These are phyloP conservation scores for Stemphylium lycopersici DNA, from an alignment of 2,329 filamentous ascomycete species.

Conservation along the genomic window DNA sequence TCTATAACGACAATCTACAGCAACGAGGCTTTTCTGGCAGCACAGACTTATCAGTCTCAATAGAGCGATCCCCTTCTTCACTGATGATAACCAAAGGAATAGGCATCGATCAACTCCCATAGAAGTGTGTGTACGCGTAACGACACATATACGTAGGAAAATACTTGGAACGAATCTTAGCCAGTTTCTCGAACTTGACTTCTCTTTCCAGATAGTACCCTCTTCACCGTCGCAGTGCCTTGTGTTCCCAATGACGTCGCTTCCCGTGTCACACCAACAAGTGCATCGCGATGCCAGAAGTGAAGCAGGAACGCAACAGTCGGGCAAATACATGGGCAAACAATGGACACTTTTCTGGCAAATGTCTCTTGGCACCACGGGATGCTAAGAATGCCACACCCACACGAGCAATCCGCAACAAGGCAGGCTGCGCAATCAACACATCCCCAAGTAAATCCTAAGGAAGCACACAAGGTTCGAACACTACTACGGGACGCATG, in stretches of 20 bases:
- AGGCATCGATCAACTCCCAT: background rate
- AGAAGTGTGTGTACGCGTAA: background rate
- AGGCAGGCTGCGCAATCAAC: background rate
- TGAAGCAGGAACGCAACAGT: background rate
- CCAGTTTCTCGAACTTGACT: too few relatives aligned
- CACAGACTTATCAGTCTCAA: background rate
- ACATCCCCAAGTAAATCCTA: background rate
- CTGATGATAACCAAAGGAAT: background rate
- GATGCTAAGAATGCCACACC: background rate
- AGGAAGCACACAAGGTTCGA: too few relatives aligned
- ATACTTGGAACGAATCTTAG: background rate
- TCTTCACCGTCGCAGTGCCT: background rate
- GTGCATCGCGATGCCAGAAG: background rate
- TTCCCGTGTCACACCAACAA: slow-evolving; percentile 1
- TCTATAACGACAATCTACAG: background rate
- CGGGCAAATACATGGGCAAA: slow-evolving; percentile 3
- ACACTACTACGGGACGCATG: slow-evolving; percentile 6
- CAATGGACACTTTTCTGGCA: background rate
- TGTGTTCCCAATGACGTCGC: slow-evolving; percentile 13
- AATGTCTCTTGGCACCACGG: too few relatives aligned
- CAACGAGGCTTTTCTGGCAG: background rate
- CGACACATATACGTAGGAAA: background rate
- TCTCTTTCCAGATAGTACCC: background rate
- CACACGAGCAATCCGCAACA: background rate
- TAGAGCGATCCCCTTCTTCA: background rate